Evolutionary conservation across 345 rosid genomes (phyloP).

Genomic region (Euphorbia tirucalli): DNA sequence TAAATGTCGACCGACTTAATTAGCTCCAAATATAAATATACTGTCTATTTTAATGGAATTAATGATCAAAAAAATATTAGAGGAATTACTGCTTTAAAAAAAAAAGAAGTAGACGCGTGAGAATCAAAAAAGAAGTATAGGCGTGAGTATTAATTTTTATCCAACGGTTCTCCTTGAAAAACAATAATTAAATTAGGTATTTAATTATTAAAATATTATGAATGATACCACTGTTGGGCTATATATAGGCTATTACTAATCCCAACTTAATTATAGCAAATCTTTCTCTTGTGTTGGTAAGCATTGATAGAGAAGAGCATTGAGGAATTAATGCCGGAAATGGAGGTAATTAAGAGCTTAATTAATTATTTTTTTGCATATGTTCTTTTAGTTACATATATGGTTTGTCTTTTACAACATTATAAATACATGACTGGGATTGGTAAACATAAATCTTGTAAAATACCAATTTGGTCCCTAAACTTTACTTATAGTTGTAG

Average conservation of each 20-base stretch:
- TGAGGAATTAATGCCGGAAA: not conserved
- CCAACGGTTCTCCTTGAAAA: conserved; percentile 27
- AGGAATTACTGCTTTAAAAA: too few species aligned
- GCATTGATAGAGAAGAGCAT: conserved; percentile 6
- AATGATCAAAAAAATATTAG: too few species aligned
- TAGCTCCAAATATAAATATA: too few species aligned
- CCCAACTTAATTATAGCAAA: conserved; percentile 2
- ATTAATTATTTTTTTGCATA: too few species aligned
- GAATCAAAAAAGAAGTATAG: too few species aligned
- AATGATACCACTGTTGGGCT: not conserved
- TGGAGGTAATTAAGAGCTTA: conserved; percentile 11
- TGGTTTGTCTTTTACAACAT: not conserved
- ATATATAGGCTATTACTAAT: conserved; percentile 25
- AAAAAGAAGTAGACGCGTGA: too few species aligned
- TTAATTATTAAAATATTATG: conserved; percentile 6
- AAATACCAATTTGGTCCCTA: too few species aligned
- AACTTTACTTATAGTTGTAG: too few species aligned
- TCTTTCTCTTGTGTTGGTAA: not conserved
- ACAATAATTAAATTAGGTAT: not conserved
- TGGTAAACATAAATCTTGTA: not conserved
- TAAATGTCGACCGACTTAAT: too few species aligned
- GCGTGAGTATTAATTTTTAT: too few species aligned
- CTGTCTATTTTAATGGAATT: too few species aligned
- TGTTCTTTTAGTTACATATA: not conserved
- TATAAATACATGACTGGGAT: not conserved